Base-by-base conservation (phyloP, 225 moss, liverwort and hornwort genomes). In the Pseudoscleropodium purum region DNA sequence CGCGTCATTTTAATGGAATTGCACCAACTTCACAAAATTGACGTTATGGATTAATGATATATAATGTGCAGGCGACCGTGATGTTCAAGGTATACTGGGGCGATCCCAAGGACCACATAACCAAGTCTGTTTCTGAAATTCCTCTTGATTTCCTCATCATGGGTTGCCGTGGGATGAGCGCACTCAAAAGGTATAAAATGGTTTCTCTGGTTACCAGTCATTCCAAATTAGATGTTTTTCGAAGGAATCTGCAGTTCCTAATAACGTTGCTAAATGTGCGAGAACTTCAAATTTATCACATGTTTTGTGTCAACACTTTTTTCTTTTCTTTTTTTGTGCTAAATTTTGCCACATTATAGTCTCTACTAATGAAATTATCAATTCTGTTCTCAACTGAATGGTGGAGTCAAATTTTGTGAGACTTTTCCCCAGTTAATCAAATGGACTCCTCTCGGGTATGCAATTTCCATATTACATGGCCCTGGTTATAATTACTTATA, bases 101-200 rank as follows among this genome's bases (percentile, higher is more conserved):
- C 79, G 97, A 98, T 85, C 93, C 97, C 49, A 91, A 95, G 75
- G 95, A 95, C 51, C 86, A 92, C 64, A 90, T 98, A 24, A 81
- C 90, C 85, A 94, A 98, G 84, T 90, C 97, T 70, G 93, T 96
- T 62, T 57, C 92, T 63, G 96, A 95, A 62, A 84, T 92, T 83
- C 94, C 95, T 68, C 85, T 98, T 43, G 95, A 98, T 92, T 89
- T 96, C 36, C 87, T 98, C 89, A 90, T 98, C 27, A 91, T 98
- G 96, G 97, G 97, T 45, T 96, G 96, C 90, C 94, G 97, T 52
- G 97, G 97, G 41, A 91, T 96, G 25, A 95, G 97, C 65, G 87
- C 92, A 79, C 87, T 98, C 15, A 95, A 93, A 87, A 98, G 96
- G 95, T 96, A 92, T 11, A 4, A 52, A 64, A 72, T 24, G 76